Conservation (phyloP, 352 stramenopile genomes). For the Phytopythium litorale region DNA sequence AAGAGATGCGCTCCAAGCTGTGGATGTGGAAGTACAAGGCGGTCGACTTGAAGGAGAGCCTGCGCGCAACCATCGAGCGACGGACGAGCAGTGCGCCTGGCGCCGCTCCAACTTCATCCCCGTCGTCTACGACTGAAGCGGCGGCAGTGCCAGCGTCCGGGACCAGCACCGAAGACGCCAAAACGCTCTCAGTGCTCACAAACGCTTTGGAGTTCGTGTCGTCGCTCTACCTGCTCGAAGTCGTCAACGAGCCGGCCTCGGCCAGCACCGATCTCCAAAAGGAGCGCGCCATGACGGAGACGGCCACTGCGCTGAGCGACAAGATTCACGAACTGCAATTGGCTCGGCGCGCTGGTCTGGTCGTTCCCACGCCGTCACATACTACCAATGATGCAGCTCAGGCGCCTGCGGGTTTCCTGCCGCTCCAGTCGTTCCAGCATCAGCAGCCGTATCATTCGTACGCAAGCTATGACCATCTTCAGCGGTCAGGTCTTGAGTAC, state of each 20-base stretch:
- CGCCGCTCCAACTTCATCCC: neutral
- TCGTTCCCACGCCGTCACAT: neutral
- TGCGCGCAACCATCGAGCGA: constrained; percentile 11
- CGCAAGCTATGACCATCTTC: neutral
- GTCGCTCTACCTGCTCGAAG: constrained; percentile 27
- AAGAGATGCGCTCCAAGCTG: constrained; percentile 26
- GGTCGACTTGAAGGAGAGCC: constrained; percentile 15
- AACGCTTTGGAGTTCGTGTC: constrained; percentile 29
- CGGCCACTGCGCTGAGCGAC: constrained; percentile 7
- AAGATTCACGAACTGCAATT: constrained; percentile 12
- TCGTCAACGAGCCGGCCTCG: constrained; percentile 7
- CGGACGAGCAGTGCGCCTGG: neutral
- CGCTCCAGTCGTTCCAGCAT: neutral
- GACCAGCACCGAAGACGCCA: neutral
- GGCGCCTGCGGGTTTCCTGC: neutral
- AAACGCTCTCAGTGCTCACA: constrained; percentile 8
- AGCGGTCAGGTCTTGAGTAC: neutral
- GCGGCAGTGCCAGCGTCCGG: neutral
- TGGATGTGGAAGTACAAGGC: constrained; percentile 34
- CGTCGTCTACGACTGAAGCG: neutral
- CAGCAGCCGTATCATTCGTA: neutral
- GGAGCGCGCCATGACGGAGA: constrained; percentile 10
- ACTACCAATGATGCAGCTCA: neutral
- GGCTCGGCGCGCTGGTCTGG: constrained; percentile 7
- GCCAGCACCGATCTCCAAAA: neutral